Evolutionary conservation across 78 protist species (phyloP), one percentile per base, ranked within the genome.

Genomic region (Tieghemostelium lacteum): DNA sequence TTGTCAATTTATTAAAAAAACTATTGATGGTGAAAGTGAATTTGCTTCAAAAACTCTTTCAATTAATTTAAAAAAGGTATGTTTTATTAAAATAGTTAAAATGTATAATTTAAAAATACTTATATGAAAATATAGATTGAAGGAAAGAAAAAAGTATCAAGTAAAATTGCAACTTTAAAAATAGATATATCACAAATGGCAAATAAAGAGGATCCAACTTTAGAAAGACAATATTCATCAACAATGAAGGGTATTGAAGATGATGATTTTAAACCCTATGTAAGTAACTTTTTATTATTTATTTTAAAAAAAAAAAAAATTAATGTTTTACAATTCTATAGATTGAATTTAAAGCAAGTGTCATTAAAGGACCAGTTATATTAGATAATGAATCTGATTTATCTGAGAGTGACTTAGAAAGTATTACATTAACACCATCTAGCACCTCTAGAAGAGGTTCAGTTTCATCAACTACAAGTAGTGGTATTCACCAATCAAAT

Each of bases 141-240:
- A 42, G 14, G 33, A 26, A 67, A 67, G 36, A 73, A 73, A 42
- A 69, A 69, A 42, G 42, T 6, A n/a, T 34, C 75, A n/a, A 31
- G 7, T 10, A 83, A 69, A 69, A 29, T 83, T 29, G 14, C 78
- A 26, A 69, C 73, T 3, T 63, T 83, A 28, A 73, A 83, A 45
- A 62, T 83, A 3, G 91, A 83, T 83, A 36, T 83, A 31, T 73
- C 91, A 28, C 66, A 70, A 3, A 83, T 83, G 74, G 91, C 63
- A 70, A 69, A 83, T 69, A 83, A 52, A 69, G 57, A 29, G 2
- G 58, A 83, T 24, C 20, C 74, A 1, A 45, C 73, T 4, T 34
- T 69, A 69, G 70, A 73, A 58, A 83, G 36, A 83, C 91, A 83
- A 69, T 83, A 55, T 34, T 57, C 91, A 24, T 83, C 91, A 45